Conservation (phyloP, 768 basidiomycete species). For the Hypholoma fasciculare region DNA sequence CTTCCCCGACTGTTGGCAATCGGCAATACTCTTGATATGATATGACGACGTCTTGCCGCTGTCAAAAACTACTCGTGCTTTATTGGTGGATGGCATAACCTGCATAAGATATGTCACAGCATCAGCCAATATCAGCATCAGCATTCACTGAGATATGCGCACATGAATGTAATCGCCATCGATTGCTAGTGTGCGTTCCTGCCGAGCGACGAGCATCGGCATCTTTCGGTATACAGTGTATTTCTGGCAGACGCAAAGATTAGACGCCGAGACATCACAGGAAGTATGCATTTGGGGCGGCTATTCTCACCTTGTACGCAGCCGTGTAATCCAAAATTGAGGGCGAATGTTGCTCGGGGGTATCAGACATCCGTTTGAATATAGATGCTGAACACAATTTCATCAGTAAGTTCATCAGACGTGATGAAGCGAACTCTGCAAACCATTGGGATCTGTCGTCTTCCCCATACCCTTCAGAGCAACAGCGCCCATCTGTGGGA, state of each 20-base stretch:
- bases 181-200: constrained; percentile 89
- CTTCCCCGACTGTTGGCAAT: constrained; percentile 83
- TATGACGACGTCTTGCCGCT: constrained; percentile 90
- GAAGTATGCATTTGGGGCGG: neutral
- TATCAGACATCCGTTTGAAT: constrained; percentile 86
- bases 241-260: constrained; percentile 49
- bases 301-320: constrained; percentile 75
- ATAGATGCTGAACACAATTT: constrained; percentile 68
- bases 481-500: constrained; percentile 70
- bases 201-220: constrained; percentile 89
- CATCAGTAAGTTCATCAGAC: neutral
- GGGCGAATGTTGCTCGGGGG: constrained; percentile 55
- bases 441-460: constrained; percentile 93
- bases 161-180: constrained; percentile 95
- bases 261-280: neutral
- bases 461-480: constrained; percentile 62
- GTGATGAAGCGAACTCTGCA: neutral
- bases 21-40: constrained; percentile 84
- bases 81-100: constrained; percentile 88
- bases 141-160: constrained; percentile 17
- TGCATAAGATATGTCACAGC: constrained; percentile 23
- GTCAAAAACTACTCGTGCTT: constrained; percentile 80
- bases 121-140: neutral
- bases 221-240: constrained; percentile 93
- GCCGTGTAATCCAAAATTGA: constrained; percentile 76